These are phyloP conservation scores for Bruguiera gymnorhiza DNA, from an alignment of 345 rosid genomes.

Conservation along the genomic window DNA sequence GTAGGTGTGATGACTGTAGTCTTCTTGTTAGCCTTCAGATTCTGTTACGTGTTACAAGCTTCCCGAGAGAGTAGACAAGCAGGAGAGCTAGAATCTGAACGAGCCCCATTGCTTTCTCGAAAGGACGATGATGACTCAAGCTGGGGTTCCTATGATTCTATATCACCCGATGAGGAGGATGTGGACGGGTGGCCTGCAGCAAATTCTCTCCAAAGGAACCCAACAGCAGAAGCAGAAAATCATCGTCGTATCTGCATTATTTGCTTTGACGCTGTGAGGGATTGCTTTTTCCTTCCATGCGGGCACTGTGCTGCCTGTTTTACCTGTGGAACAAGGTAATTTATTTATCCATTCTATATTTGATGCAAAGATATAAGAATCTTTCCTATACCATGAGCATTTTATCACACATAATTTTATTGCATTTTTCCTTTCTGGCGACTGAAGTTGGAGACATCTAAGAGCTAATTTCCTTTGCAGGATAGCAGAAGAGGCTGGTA, in stretches of 20 bases:
- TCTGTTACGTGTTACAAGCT: slow-evolving; percentile 20
- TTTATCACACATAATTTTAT: too few species aligned
- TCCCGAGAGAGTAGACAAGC: slow-evolving; percentile 11
- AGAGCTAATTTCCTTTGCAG: slow-evolving; percentile 25
- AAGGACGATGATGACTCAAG: slow-evolving; percentile 51
- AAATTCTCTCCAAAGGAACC: slow-evolving; percentile 23
- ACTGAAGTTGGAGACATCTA: not conserved
- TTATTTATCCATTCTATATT: too few species aligned
- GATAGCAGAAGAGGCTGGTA: slow-evolving; percentile 49
- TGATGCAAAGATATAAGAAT: too few species aligned
- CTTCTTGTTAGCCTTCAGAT: slow-evolving; percentile 31
- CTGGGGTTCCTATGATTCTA: slow-evolving; percentile 54
- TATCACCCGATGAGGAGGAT: slow-evolving; percentile 44
- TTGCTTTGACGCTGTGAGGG: slow-evolving; percentile 50
- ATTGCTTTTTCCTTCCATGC: slow-evolving; percentile 69
- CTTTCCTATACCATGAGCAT: too few species aligned
- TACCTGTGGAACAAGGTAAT: slow-evolving; percentile 56
- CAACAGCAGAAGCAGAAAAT: slow-evolving; percentile 36
- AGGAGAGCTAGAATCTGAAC: slow-evolving; percentile 24
- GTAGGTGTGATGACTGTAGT: slow-evolving; percentile 46
- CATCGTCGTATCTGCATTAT: slow-evolving; percentile 30
- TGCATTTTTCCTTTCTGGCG: not conserved
- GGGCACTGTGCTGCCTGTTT: slow-evolving; percentile 65
- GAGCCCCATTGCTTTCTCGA: slow-evolving; percentile 37
- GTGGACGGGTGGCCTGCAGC: slow-evolving; percentile 28